These are phyloP conservation scores for Hawksworthiomyces lignivorus DNA, from an alignment of 2,329 filamentous ascomycete genomes.

Conservation along the genomic window DNA sequence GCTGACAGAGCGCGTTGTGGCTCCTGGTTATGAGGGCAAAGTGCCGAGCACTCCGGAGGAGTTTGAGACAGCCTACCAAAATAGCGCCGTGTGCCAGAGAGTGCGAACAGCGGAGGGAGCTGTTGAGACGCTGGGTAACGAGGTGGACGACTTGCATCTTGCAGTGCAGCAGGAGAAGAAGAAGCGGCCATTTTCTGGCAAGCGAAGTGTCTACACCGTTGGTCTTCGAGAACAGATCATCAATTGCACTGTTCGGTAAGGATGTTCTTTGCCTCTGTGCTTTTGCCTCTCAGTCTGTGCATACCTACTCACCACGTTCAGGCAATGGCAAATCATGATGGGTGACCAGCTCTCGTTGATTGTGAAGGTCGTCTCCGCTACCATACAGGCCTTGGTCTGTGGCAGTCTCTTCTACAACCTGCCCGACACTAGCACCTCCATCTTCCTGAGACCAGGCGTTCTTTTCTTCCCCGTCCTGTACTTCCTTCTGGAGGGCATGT, in stretches of 20 bases:
- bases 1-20: not conserved
- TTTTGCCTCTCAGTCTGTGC: too few species aligned
- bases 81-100: conserved; percentile 25
- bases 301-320: too few species aligned
- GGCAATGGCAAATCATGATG: conserved; percentile 72
- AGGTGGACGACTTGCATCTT: conserved; percentile 9
- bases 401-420: conserved; percentile 72
- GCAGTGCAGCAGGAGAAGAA: conserved; percentile 10
- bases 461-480: conserved; percentile 48
- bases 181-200: not conserved
- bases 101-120: conserved; percentile 42
- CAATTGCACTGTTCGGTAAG: conserved; percentile 58
- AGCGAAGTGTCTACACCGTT: conserved; percentile 53
- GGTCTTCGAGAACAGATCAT: conserved; percentile 65
- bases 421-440: conserved; percentile 48
- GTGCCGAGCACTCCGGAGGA: conserved; percentile 56
- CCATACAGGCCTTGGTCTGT: conserved; percentile 66
- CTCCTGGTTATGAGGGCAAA: conserved; percentile 40
- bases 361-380: conserved; percentile 73
- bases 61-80: conserved; percentile 52
- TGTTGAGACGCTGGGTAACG: conserved; percentile 36
- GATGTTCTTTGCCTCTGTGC: too few species aligned
- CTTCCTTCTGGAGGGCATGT: conserved; percentile 59
- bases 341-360: conserved; percentile 68
- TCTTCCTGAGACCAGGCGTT: conserved; percentile 48